These are phyloP conservation scores for Solanum chaucha DNA, from an alignment of 257 asterid genomes.

Conservation along the genomic window DNA sequence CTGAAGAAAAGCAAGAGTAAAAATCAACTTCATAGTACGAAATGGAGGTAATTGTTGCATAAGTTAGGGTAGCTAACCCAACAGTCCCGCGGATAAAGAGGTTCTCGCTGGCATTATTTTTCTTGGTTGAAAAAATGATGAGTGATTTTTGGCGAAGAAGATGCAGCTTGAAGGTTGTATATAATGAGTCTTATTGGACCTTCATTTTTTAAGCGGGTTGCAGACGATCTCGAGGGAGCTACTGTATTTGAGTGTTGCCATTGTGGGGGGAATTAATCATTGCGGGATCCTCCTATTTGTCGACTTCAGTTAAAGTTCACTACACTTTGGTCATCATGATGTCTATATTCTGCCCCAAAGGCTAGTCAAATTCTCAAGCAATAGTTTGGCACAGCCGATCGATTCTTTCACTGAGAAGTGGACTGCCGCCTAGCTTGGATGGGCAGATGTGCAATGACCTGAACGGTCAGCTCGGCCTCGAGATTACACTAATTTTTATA, in stretches of 20 bases:
- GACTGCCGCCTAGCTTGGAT: neutral
- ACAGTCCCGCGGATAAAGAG: neutral
- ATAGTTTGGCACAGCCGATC: neutral
- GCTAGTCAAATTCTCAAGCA: neutral
- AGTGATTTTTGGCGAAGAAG: neutral
- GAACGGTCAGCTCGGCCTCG: neutral
- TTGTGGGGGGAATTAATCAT: neutral
- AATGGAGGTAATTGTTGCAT: conserved; percentile 47
- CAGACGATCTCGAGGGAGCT: neutral
- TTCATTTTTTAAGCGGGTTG: neutral
- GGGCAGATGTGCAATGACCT: neutral
- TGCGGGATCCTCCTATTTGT: neutral
- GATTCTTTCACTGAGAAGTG: neutral
- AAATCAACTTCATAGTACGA: conserved; percentile 25
- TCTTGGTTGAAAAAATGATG: neutral
- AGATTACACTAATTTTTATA: neutral
- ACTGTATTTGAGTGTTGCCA: neutral
- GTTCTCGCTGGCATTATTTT: neutral
- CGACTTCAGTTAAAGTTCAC: neutral
- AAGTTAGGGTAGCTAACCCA: neutral
- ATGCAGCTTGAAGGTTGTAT: neutral
- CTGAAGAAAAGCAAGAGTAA: conserved; percentile 59
- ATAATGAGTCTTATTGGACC: neutral
- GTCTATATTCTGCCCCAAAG: neutral
- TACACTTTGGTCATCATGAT: neutral